phyloP scores from a whole-genome alignment of 805 yeast genomes.

The Clavispora vitiphila region DNA sequence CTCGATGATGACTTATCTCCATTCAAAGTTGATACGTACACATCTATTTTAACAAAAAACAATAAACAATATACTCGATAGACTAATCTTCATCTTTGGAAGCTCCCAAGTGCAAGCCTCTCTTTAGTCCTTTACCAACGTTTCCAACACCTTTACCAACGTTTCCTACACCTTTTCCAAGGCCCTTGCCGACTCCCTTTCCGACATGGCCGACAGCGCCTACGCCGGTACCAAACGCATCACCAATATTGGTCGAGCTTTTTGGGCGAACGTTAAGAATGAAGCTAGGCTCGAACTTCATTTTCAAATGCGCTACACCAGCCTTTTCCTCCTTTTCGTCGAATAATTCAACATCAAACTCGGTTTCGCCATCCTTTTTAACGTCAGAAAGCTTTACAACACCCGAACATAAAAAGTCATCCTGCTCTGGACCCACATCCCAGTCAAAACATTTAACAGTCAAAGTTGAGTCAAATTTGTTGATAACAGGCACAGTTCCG shows the following conservation, averaged over 20 bases:
- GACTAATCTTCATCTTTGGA: slow-evolving; percentile 3
- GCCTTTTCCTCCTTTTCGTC: slow-evolving; percentile 46
- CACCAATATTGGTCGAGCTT: slow-evolving; percentile 33
- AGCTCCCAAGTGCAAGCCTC: slow-evolving; percentile 33
- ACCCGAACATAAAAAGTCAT: slow-evolving; percentile 75
- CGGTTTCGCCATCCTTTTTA: slow-evolving; percentile 34
- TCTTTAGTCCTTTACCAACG: slow-evolving; percentile 29
- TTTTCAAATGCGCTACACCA: slow-evolving; percentile 58
- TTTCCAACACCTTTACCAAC: slow-evolving; percentile 33
- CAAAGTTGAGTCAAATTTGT: slow-evolving; percentile 58
- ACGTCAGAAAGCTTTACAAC: slow-evolving; percentile 52
- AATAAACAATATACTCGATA: neutral
- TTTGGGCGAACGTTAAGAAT: slow-evolving; percentile 42
- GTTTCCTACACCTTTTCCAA: slow-evolving; percentile 15
- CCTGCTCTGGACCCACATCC: slow-evolving; percentile 87
- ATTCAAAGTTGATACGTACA: neutral
- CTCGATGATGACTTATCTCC: neutral
- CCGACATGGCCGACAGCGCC: slow-evolving; percentile 18
- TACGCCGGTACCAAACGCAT: slow-evolving; percentile 35
- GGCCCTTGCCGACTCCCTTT: slow-evolving; percentile 16
- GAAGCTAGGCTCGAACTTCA: slow-evolving; percentile 68
- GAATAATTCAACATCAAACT: slow-evolving; percentile 44
- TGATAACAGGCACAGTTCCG: slow-evolving; percentile 49
- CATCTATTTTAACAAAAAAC: neutral
- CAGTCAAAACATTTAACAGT: slow-evolving; percentile 70